These are phyloP conservation scores for Phytophthora fragariae DNA, from an alignment of 352 stramenopile species.

Conservation along the genomic window DNA sequence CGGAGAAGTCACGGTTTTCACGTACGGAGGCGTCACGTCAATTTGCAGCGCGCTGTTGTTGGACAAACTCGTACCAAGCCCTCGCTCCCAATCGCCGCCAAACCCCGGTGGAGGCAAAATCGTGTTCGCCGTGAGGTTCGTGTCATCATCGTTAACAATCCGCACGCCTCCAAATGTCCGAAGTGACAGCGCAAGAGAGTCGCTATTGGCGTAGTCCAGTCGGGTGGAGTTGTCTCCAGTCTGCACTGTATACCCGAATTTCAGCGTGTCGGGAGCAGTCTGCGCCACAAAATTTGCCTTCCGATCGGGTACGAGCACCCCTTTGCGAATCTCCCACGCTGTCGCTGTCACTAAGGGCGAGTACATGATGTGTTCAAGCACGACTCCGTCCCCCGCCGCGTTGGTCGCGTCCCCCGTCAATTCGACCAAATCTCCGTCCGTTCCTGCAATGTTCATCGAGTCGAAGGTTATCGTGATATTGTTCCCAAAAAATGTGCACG, in stretches of 20 bases:
- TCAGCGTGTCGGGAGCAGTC: slow-evolving; percentile 46
- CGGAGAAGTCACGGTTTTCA: slow-evolving; percentile 65
- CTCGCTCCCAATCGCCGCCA: slow-evolving; percentile 65
- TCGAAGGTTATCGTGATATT: slow-evolving; percentile 85
- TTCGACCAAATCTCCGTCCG: slow-evolving; percentile 70
- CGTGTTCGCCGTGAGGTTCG: slow-evolving; percentile 39
- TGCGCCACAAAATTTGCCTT: slow-evolving; percentile 45
- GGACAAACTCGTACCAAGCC: slow-evolving; percentile 67
- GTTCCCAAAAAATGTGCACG: slow-evolving; percentile 84
- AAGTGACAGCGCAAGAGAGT: slow-evolving; percentile 60
- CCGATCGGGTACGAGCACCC: slow-evolving; percentile 47
- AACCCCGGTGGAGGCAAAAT: slow-evolving; percentile 62
- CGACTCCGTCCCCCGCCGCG: slow-evolving; percentile 43
- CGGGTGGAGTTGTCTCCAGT: slow-evolving; percentile 59
- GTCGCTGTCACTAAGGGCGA: slow-evolving; percentile 44
- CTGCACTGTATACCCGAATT: slow-evolving; percentile 73
- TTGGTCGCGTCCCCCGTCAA: slow-evolving; percentile 68
- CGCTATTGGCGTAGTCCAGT: slow-evolving; percentile 78
- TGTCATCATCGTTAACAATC: slow-evolving; percentile 53
- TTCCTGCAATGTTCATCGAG: slow-evolving; percentile 70
- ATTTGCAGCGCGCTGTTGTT: slow-evolving; percentile 57
- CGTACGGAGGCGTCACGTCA: slow-evolving; percentile 54
- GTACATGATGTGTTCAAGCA: slow-evolving; percentile 55
- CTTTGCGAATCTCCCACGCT: slow-evolving; percentile 79
- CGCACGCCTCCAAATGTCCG: slow-evolving; percentile 18